These are phyloP conservation scores for Fusarium falciforme DNA, from an alignment of 2,329 filamentous ascomycete species.

Conservation along the genomic window DNA sequence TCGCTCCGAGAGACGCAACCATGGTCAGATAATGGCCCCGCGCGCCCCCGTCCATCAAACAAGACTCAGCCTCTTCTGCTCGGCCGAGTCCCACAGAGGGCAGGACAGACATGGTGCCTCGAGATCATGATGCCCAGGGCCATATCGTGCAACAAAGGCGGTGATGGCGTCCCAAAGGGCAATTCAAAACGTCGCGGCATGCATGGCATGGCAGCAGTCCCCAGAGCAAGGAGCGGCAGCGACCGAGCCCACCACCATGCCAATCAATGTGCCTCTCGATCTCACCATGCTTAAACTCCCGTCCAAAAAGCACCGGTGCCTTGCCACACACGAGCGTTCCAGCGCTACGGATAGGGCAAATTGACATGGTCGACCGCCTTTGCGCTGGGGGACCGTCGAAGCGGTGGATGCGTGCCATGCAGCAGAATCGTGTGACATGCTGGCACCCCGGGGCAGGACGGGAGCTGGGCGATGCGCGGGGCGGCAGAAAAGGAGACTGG, in stretches of 20 bases:
- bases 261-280: background rate
- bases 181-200: constrained; percentile 12
- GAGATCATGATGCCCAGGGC: constrained; percentile 19
- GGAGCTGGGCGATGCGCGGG: constrained; percentile 14
- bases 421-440: constrained; percentile 36
- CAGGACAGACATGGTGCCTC: constrained; percentile 6
- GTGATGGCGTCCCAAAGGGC: constrained; percentile 27
- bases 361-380: constrained; percentile 3
- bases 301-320: background rate
- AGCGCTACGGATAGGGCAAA: constrained; percentile 16
- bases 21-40: constrained; percentile 27
- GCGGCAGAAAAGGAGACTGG: constrained; percentile 30
- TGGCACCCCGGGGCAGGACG: background rate
- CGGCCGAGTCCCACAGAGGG: constrained; percentile 23
- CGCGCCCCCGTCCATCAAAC: constrained; percentile 2
- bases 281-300: background rate
- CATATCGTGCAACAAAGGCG: constrained; percentile 41
- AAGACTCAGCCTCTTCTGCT: constrained; percentile 12
- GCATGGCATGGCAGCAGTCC: constrained; percentile 12
- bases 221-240: constrained; percentile 15
- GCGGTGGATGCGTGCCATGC: constrained; percentile 17
- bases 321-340: constrained; percentile 11
- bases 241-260: constrained; percentile 7
- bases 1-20: constrained; percentile 16
- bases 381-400: background rate